These are phyloP conservation scores for Pseudodiploospora longispora DNA, from an alignment of 2,329 filamentous ascomycete genomes.

Conservation along the genomic window DNA sequence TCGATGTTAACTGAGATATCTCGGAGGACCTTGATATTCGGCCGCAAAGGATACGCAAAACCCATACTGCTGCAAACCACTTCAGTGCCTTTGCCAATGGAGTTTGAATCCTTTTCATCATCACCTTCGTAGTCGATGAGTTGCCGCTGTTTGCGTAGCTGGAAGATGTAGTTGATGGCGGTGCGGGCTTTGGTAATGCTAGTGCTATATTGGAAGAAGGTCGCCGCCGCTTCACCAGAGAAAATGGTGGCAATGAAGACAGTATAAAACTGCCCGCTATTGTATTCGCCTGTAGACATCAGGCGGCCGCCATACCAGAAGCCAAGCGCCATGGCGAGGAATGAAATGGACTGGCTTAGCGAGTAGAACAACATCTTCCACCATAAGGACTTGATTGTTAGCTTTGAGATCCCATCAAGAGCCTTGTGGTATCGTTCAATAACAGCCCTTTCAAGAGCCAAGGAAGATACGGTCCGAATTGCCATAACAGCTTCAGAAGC, in stretches of 20 bases:
- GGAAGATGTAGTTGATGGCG: slow-evolving; percentile 42
- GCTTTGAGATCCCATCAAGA: slow-evolving; percentile 22
- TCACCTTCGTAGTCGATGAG: slow-evolving; percentile 22
- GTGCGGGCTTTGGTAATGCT: slow-evolving; percentile 42
- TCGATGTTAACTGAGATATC: slow-evolving; percentile 32
- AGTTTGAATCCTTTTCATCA: slow-evolving; percentile 2
- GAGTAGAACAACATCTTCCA: slow-evolving; percentile 35
- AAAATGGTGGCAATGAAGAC: slow-evolving; percentile 44
- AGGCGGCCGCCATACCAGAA: slow-evolving; percentile 35
- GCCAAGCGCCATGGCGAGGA: slow-evolving; percentile 30
- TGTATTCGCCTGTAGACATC: slow-evolving; percentile 38
- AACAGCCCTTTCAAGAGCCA: slow-evolving; percentile 38
- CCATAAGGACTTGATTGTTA: slow-evolving; percentile 21
- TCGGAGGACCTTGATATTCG: slow-evolving; percentile 26
- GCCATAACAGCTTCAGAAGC: slow-evolving; percentile 42
- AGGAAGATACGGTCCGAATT: slow-evolving; percentile 40
- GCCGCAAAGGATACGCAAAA: slow-evolving; percentile 48
- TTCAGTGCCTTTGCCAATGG: slow-evolving; percentile 15
- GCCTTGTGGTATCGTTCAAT: slow-evolving; percentile 25
- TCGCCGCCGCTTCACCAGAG: slow-evolving; percentile 32
- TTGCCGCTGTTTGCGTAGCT: slow-evolving; percentile 24
- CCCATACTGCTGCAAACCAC: slow-evolving; percentile 43
- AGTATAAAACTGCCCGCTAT: slow-evolving; percentile 37
- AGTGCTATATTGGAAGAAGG: slow-evolving; percentile 39
- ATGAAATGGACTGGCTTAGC: slow-evolving; percentile 31